Conservation (phyloP, 106 monocot species). For the Dactylorhiza incarnata region DNA sequence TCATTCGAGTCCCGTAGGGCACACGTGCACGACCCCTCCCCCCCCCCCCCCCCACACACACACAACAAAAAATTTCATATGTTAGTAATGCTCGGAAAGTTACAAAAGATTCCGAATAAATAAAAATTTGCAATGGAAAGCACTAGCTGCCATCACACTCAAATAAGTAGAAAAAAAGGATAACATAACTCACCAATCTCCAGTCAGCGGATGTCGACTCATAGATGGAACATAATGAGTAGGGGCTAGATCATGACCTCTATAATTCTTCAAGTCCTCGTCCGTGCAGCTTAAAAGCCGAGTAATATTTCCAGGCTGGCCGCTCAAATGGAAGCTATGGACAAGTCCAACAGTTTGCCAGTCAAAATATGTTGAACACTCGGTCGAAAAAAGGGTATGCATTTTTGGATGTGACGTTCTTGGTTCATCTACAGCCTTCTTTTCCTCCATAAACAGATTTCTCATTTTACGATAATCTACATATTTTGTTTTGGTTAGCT, state of each 20-base stretch:
- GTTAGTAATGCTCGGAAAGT: background rate
- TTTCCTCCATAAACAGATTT: constrained; percentile 9
- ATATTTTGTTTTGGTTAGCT: constrained; percentile 77
- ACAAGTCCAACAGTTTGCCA: constrained; percentile 92
- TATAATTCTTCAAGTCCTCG: constrained; percentile 66
- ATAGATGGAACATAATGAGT: constrained; percentile 98
- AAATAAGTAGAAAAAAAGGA: background rate
- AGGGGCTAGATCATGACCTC: constrained; percentile 90
- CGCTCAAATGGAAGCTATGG: constrained; percentile 67
- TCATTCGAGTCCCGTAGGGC: too few relatives aligned
- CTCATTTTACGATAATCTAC: constrained; percentile 21
- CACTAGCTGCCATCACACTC: background rate
- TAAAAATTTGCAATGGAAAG: background rate
- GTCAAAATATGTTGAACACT: constrained; percentile 85
- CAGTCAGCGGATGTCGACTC: constrained; percentile 88
- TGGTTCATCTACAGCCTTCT: constrained; percentile 7
- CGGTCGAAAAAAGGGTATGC: constrained; percentile 93
- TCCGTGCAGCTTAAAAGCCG: constrained; percentile 89
- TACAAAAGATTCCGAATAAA: background rate
- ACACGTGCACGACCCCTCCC: too few relatives aligned
- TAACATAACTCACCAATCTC: constrained; percentile 60
- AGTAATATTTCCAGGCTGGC: constrained; percentile 94
- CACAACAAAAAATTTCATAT: too few relatives aligned
- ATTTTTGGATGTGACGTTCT: constrained; percentile 55
- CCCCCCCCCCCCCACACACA: too few relatives aligned